phyloP scores from a whole-genome alignment of 31 red algal species.

The Odonthalia washingtoniensis region DNA sequence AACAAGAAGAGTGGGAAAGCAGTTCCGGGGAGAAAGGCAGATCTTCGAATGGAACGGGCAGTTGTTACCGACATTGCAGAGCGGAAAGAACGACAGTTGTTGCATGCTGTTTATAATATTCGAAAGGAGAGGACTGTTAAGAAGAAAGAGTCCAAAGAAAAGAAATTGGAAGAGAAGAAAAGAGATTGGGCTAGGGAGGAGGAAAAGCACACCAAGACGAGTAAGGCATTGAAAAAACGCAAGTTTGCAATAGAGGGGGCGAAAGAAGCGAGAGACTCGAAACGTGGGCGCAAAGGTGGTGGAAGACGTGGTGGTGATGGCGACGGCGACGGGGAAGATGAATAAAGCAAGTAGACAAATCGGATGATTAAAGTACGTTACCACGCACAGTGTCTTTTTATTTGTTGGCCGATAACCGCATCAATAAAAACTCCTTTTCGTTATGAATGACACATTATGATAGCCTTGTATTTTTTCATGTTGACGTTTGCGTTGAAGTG shows the following conservation, averaged over 20 bases:
- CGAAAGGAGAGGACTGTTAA: slow-evolving; percentile 77
- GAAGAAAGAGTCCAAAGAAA: slow-evolving; percentile 62
- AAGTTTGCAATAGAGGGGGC: slow-evolving; percentile 79
- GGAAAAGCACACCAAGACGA: slow-evolving; percentile 51
- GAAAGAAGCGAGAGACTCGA: slow-evolving; percentile 54
- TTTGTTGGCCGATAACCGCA: too few species aligned
- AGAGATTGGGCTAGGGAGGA: slow-evolving; percentile 64
- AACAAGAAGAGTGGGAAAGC: slow-evolving; percentile 48
- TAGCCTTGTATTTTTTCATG: too few species aligned
- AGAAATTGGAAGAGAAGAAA: slow-evolving; percentile 43
- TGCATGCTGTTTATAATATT: slow-evolving; percentile 91
- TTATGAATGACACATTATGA: too few species aligned
- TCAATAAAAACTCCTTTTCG: too few species aligned
- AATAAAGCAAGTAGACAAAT: too few species aligned
- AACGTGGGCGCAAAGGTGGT: slow-evolving; percentile 44
- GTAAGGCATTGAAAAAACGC: slow-evolving; percentile 64
- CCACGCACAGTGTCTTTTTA: too few species aligned
- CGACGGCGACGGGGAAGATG: too few species aligned
- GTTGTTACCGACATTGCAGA: slow-evolving; percentile 80
- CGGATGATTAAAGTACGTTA: too few species aligned
- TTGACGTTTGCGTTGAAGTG: too few species aligned
- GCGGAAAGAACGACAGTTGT: slow-evolving; percentile 59
- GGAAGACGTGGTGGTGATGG: not conserved
- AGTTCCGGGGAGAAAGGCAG: slow-evolving; percentile 44
- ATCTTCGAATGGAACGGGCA: slow-evolving; percentile 68